Evolutionary conservation across 2,329 filamentous ascomycete genomes (phyloP).

Genomic region (Fusarium piperis): DNA sequence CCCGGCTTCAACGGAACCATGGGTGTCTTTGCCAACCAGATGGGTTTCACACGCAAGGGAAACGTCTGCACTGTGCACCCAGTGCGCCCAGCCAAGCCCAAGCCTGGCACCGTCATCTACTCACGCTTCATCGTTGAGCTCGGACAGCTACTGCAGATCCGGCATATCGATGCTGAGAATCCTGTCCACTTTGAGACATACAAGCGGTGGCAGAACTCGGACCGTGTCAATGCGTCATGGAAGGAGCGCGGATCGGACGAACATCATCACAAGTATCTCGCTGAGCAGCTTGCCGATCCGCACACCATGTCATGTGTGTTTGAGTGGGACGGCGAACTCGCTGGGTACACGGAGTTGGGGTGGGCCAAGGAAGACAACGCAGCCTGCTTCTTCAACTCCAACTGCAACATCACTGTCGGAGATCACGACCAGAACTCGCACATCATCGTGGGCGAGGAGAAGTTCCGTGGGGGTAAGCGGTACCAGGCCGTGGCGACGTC

Average conservation of each 20-base stretch:
- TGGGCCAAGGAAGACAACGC: conserved; percentile 44
- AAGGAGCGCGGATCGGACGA: conserved; percentile 42
- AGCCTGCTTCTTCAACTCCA: conserved; percentile 40
- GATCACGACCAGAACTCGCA: conserved; percentile 44
- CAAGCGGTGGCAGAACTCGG: conserved; percentile 42
- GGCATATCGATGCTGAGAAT: conserved; percentile 40
- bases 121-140: conserved; percentile 42
- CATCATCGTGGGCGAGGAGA: conserved; percentile 41
- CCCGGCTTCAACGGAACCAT: conserved; percentile 38
- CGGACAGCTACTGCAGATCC: conserved; percentile 34
- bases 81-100: conserved; percentile 39
- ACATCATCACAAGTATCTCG: conserved; percentile 40
- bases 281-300: conserved; percentile 36
- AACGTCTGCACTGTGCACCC: conserved; percentile 43
- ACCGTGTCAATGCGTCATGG: conserved; percentile 42
- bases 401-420: conserved; percentile 41
- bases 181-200: conserved; percentile 39
- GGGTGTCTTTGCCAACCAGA: conserved; percentile 37
- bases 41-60: conserved; percentile 41
- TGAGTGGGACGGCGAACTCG: conserved; percentile 41
- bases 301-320: conserved; percentile 45
- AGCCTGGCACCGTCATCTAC: conserved; percentile 38
- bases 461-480: conserved; percentile 39
- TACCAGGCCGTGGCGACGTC: conserved; percentile 42
- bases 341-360: conserved; percentile 42